Evolutionary conservation across 148 eudicot genomes (phyloP).

Genomic region (Salicornia ramosissima): DNA sequence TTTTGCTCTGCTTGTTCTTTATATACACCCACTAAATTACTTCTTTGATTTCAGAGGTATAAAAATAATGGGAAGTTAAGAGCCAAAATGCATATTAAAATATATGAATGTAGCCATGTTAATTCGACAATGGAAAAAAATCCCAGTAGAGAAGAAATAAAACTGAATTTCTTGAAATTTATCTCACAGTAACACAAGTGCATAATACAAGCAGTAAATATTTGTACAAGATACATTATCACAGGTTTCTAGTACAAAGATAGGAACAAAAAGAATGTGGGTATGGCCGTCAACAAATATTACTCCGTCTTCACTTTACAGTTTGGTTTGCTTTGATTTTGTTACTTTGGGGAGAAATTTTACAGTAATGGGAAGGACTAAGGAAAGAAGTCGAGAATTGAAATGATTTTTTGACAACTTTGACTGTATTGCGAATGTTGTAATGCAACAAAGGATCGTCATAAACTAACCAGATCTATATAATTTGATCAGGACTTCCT

Average conservation of each 20-base stretch:
- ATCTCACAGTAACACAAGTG: conserved; percentile 18
- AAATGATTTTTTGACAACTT: conserved; percentile 5
- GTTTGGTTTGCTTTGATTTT: neutral
- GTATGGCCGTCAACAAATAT: conserved; percentile 15
- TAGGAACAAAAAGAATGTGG: conserved; percentile 18
- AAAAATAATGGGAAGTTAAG: no score
- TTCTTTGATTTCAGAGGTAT: no score
- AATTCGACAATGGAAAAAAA: no score
- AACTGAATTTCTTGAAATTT: neutral
- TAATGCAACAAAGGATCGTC: conserved; percentile 2
- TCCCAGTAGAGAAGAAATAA: no score
- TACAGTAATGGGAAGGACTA: conserved; percentile 18
- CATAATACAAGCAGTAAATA: conserved; percentile 9
- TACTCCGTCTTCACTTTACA: conserved; percentile 25
- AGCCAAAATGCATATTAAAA: no score
- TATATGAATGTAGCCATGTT: no score
- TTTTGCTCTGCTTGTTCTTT: no score
- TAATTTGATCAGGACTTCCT: conserved; percentile 9
- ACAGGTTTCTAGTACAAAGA: conserved; percentile 14
- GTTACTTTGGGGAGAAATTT: conserved; percentile 12
- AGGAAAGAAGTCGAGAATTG: neutral
- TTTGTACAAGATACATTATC: conserved; percentile 26
- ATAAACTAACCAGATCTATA: conserved; percentile 3
- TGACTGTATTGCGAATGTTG: conserved; percentile 9
- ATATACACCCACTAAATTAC: no score